Evolutionary conservation across 805 yeast genomes (phyloP).

Genomic region (Wickerhamomyces subpelliculosus): DNA sequence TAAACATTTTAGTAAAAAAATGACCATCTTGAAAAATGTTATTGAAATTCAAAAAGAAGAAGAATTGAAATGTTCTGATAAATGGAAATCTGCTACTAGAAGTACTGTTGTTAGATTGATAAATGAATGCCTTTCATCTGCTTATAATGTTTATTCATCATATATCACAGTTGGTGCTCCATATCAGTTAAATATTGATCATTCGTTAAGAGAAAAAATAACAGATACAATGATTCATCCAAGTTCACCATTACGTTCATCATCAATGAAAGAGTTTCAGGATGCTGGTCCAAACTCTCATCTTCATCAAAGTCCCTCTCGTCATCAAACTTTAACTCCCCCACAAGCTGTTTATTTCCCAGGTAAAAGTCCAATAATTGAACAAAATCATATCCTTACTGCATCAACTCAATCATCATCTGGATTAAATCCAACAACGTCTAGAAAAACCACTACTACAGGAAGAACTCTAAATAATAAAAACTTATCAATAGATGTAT

Average conservation of each 20-base stretch:
- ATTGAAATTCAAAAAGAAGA: constrained; percentile 14
- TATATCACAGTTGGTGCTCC: constrained; percentile 64
- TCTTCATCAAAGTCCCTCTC: background rate
- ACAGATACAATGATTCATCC: constrained; percentile 33
- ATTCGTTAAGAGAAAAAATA: constrained; percentile 38
- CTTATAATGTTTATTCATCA: constrained; percentile 58
- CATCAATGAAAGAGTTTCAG: too few relatives aligned
- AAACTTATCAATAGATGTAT: constrained; percentile 16
- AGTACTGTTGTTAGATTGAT: constrained; percentile 34
- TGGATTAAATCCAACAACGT: background rate
- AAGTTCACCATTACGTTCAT: constrained; percentile 24
- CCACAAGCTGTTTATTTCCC: background rate
- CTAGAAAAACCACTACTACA: constrained; percentile 1
- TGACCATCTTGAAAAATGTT: constrained; percentile 36
- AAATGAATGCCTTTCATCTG: constrained; percentile 50
- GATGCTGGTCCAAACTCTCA: background rate
- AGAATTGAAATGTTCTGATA: constrained; percentile 1
- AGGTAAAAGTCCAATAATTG: background rate
- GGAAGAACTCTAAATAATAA: constrained; percentile 11
- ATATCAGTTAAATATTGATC: constrained; percentile 63
- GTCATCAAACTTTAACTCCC: background rate
- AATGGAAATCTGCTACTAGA: constrained; percentile 8
- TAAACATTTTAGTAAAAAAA: constrained; percentile 41
- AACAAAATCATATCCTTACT: background rate
- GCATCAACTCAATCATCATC: background rate